Base-by-base conservation (phyloP, 306 rosid species). In the Inga leiocalycina region DNA sequence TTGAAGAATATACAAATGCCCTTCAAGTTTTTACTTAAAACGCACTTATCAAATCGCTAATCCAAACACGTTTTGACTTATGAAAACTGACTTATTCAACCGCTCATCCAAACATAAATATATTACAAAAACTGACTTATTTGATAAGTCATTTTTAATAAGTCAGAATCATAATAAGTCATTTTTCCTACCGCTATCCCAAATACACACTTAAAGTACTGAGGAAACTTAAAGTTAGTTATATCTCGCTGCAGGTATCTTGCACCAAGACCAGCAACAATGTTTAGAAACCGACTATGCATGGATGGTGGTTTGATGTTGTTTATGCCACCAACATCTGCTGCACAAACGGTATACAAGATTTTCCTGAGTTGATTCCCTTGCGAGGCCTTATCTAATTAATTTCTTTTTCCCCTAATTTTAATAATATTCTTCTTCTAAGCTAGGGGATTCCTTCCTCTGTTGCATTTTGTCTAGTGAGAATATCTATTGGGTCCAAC, bases 251-350 rank as follows among this genome's bases (percentile, higher is more conserved):
- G 79, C 87, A 95, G 99, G 69, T 95, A 93, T 86, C 91, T 95
- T 79, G 99, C 99, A 68, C 98, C 99, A 76, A 95, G 91, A 82
- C 98, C 97, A 27, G 99, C 89, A 74, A 95, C 97, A 0, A 79
- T 90, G 87, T 95, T 95, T 87, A 90, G 97, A 43, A 95, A 93
- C 84, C 88, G 93, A 65, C 88, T 93, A 76, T 95, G 99, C 92
- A 87, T 95, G 82, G 99, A 95, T 82, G 99, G 99, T 73, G 99
- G 99, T 39, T 87, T 95, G 86, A 95, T 98, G 4, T 88, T 95
- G 90, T 95, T 95, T 86, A 95, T 95, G 96, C 99, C 99, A 32
- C 99, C 97, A 32, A 93, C 99, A 66, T 90, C 99, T 83, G 99
- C 98, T 77, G 80, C 90, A 65, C 90, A 86, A 32, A 95, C 98